These are phyloP conservation scores for Lachnellula cervina DNA, from an alignment of 2,329 filamentous ascomycete genomes.

Conservation along the genomic window DNA sequence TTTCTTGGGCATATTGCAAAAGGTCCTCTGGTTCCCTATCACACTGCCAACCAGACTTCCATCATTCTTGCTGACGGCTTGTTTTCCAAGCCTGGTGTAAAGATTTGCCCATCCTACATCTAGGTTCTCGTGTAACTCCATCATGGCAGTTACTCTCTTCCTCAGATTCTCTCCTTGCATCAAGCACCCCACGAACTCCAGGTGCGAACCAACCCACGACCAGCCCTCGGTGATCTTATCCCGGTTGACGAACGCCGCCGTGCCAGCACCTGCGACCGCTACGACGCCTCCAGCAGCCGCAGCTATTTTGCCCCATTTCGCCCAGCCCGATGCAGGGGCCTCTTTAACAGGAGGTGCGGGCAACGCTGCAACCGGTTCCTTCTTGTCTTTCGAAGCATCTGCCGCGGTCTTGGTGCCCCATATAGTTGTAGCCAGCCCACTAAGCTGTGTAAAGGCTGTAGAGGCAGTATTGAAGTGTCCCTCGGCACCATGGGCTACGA, in stretches of 20 bases:
- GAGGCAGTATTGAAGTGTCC: slow-evolving; percentile 74
- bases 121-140: slow-evolving; percentile 58
- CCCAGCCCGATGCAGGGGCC: slow-evolving; percentile 52
- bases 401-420: slow-evolving; percentile 49
- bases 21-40: slow-evolving; percentile 71
- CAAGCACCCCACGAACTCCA: slow-evolving; percentile 89
- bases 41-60: slow-evolving; percentile 51
- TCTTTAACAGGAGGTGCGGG: slow-evolving; percentile 38
- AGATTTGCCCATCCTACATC: slow-evolving; percentile 77
- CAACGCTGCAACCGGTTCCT: slow-evolving; percentile 36
- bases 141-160: slow-evolving; percentile 64
- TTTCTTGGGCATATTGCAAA: slow-evolving; percentile 73
- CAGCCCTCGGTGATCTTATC: slow-evolving; percentile 73
- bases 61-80: slow-evolving; percentile 49
- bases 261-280: slow-evolving; percentile 74
- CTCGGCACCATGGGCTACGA: slow-evolving; percentile 83
- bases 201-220: slow-evolving; percentile 80
- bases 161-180: slow-evolving; percentile 78
- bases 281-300: slow-evolving; percentile 82
- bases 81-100: slow-evolving; percentile 76
- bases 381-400: slow-evolving; percentile 25
- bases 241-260: slow-evolving; percentile 80
- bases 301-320: slow-evolving; percentile 77
- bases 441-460: slow-evolving; percentile 61
- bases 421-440: slow-evolving; percentile 62